phyloP scores from a whole-genome alignment of 1,139 yeast genomes.

The Geotrichum siamense region DNA sequence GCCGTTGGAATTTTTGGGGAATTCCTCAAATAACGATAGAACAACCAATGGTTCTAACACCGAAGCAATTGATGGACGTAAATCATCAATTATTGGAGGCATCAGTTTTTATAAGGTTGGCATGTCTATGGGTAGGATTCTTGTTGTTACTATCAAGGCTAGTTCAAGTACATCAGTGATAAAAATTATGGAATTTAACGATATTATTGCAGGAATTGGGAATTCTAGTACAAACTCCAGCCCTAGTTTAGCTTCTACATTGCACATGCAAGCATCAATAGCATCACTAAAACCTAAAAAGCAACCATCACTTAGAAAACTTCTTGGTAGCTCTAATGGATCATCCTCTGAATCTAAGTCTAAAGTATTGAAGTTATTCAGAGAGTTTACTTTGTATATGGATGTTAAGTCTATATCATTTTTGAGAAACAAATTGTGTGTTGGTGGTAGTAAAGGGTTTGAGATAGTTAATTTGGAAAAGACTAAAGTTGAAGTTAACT shows the following conservation, averaged over 20 bases:
- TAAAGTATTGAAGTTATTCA: conserved; percentile 50
- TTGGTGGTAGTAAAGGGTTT: conserved; percentile 94
- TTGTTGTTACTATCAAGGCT: conserved; percentile 84
- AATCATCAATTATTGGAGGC: background rate
- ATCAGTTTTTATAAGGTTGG: conserved; percentile 84
- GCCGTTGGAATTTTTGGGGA: conserved; percentile 66
- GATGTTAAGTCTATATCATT: conserved; percentile 92
- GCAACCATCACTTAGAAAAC: conserved; percentile 43
- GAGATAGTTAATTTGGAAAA: conserved; percentile 63
- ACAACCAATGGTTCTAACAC: too few relatives aligned
- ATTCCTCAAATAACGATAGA: too few relatives aligned
- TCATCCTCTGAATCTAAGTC: conserved; percentile 26
- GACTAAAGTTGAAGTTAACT: conserved; percentile 67
- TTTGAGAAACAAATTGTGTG: conserved; percentile 77
- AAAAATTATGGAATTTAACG: conserved; percentile 60
- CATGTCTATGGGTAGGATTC: conserved; percentile 77
- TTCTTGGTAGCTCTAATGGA: conserved; percentile 33
- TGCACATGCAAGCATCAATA: background rate
- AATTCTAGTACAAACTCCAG: background rate
- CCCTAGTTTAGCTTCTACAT: background rate
- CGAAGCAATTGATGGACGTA: background rate
- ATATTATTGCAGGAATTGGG: background rate
- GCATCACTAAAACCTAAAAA: conserved; percentile 25
- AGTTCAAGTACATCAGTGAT: conserved; percentile 61
- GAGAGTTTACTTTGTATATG: conserved; percentile 72